phyloP scores from a whole-genome alignment of 495 filamentous ascomycete species.

The Neohortaea acidophila region DNA sequence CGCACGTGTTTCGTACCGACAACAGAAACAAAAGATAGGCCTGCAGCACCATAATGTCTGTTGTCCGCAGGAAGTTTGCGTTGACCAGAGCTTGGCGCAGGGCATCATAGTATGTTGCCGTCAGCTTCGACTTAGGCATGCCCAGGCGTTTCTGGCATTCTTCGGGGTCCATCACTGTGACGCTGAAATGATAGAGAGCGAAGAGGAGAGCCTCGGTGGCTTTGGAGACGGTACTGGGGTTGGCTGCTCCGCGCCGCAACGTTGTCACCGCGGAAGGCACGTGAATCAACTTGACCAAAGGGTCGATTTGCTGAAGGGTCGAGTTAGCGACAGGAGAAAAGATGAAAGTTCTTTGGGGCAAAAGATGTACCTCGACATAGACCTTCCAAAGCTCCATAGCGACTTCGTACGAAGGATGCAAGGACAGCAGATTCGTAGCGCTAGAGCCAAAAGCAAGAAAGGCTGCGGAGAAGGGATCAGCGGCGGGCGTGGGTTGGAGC shows the following conservation, averaged over 20 bases:
- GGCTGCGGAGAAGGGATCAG: conserved; percentile 5
- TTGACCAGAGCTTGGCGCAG: conserved; percentile 11
- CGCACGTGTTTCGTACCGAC: conserved; percentile 10
- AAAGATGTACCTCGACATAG: too few species aligned
- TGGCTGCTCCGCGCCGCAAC: conserved; percentile 12
- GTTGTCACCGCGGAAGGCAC: conserved; percentile 7
- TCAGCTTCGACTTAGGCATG: background rate
- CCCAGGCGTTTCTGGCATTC: conserved; percentile 11
- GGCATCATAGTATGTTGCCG: conserved; percentile 7
- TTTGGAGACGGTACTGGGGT: conserved; percentile 9
- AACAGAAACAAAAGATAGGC: conserved; percentile 17
- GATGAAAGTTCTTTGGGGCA: too few species aligned
- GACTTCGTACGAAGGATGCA: conserved; percentile 10
- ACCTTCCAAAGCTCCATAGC: conserved; percentile 13
- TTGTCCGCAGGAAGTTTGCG: conserved; percentile 15
- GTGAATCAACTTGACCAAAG: conserved; percentile 15
- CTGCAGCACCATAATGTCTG: conserved; percentile 15
- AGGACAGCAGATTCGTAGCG: conserved; percentile 2
- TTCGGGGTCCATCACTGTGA: conserved; percentile 8
- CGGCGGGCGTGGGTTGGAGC: background rate
- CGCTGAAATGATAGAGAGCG: conserved; percentile 16
- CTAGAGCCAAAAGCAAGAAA: background rate
- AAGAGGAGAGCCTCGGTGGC: conserved; percentile 18
- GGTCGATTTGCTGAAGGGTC: conserved; percentile 18
- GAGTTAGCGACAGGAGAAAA: too few species aligned